Conservation (phyloP, 140 eudicot genomes). For the Ambrosia hybrid region DNA sequence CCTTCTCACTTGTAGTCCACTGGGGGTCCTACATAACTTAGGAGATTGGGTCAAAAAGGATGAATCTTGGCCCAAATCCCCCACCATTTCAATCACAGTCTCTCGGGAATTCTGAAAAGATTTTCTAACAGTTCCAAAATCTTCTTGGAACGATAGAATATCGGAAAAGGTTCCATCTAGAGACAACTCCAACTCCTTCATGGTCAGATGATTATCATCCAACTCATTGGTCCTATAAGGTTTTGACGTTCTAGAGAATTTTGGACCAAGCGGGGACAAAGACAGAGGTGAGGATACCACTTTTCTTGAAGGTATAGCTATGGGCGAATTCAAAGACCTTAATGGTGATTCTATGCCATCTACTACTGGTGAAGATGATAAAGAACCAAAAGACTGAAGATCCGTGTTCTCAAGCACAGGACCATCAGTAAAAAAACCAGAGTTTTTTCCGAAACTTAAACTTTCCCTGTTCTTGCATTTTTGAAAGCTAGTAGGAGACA, state of each 20-base stretch:
- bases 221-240: conserved; percentile 36
- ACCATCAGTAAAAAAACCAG: conserved; percentile 61
- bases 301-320: conserved; percentile 48
- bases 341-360: conserved; percentile 17
- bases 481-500: conserved; percentile 40
- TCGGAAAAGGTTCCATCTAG: conserved; percentile 58
- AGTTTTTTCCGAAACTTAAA: conserved; percentile 36
- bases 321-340: conserved; percentile 35
- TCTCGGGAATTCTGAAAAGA: conserved; percentile 45
- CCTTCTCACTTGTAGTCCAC: conserved; percentile 80
- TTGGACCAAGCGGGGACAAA: conserved; percentile 86
- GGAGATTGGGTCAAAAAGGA: conserved; percentile 37
- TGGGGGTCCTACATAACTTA: conserved; percentile 61
- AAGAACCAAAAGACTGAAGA: conserved; percentile 25
- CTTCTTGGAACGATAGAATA: conserved; percentile 45
- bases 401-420: conserved; percentile 66
- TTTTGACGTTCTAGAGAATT: conserved; percentile 44
- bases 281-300: conserved; percentile 62
- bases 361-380: conserved; percentile 37
- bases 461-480: conserved; percentile 35
- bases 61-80: conserved; percentile 51
- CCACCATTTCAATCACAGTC: conserved; percentile 36
- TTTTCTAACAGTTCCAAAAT: conserved; percentile 28
- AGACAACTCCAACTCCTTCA: conserved; percentile 63
- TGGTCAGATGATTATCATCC: conserved; percentile 46